Evolutionary conservation across 2,329 filamentous ascomycete species (phyloP), one percentile per base, ranked within the genome.

Genomic region (Aspergillus hiratsukae): DNA sequence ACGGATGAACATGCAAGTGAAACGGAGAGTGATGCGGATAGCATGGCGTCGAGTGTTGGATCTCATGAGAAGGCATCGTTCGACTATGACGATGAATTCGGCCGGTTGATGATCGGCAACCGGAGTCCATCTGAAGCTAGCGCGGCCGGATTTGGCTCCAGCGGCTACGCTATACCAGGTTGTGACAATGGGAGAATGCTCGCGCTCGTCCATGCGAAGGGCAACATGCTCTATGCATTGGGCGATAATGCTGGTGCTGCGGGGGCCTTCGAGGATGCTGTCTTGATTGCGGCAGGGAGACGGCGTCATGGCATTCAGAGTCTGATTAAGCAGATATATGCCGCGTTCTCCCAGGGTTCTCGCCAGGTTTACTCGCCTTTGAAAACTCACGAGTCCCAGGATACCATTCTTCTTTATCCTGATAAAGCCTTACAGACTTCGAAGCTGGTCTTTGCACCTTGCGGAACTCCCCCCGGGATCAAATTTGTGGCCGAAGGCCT

Each of bases 211-310:
- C 94, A 99, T 74, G 92, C 93, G 21, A 99, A 97, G 73, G 94
- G 93, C n/a, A 97, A 97, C 61, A 95, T 97, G 88, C 81, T 97
- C 1, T 99, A 99, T 74, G 86, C 90, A 27, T 77, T 95, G 29
- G 93, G 93, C 48, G 88, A 97, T 62, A 89, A 94, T 61, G 80
- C 82, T 41, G 84, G 82, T 43, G 94, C 94, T 45, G 91, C 93
- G 1, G 84, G 86, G 64, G 91, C 94, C 3, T 99, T 99, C 65
- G 94, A 99, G 71, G 91, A 97, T 72, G 93, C 92, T 0, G 91
- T 99, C 3, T 76, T 97, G 53, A 93, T 99, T 60, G 92, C 91
- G 56, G 83, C 89, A 28, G 92, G 91, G 1, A 83, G 86, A 59
- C 80, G 82, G 49, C 82, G 87, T 5, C 80, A 83, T 58, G 87